Evolutionary conservation across 371 early-diverging fungal genomes (phyloP).

Genomic region (Chytridiales sp.): DNA sequence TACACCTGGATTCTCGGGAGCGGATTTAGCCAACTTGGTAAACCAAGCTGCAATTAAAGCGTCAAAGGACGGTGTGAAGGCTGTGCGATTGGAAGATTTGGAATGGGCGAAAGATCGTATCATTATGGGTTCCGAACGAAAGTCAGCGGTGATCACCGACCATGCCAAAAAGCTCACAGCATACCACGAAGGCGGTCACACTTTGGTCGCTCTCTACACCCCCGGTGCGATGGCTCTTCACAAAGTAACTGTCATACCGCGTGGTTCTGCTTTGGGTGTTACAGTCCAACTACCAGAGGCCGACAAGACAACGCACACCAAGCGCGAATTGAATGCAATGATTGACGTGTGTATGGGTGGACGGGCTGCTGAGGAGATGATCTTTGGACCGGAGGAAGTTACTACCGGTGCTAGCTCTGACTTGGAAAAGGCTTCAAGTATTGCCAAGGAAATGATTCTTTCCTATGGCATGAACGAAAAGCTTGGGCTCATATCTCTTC

Average conservation of each 20-base stretch:
- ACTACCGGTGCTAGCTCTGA: conserved; percentile 94
- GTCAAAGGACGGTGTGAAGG: conserved; percentile 66
- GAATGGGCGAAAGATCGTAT: conserved; percentile 98
- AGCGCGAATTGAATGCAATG: conserved; percentile 81
- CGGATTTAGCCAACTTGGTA: conserved; percentile 94
- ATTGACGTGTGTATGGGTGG: conserved; percentile 98
- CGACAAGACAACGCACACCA: conserved; percentile 84
- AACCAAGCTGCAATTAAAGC: conserved; percentile 96
- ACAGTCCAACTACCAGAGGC: conserved; percentile 93
- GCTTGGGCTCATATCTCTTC: conserved; percentile 64
- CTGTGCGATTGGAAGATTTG: conserved; percentile 76
- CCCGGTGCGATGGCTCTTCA: conserved; percentile 94
- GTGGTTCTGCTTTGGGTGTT: conserved; percentile 89
- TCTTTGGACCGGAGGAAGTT: conserved; percentile 90
- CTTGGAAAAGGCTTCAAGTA: conserved; percentile 84
- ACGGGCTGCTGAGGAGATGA: conserved; percentile 91
- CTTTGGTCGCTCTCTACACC: conserved; percentile 93
- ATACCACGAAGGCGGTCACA: conserved; percentile 98
- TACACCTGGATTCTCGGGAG: conserved; percentile 98
- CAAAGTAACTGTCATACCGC: conserved; percentile 98
- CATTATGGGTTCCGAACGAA: conserved; percentile 95
- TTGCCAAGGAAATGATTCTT: conserved; percentile 91
- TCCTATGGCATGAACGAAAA: conserved; percentile 93
- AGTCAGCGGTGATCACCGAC: conserved; percentile 86
- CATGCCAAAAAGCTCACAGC: conserved; percentile 87